Percentiles rank a stretch among this genome's conserved stretches.
These are phyloP conservation scores for Aschersonia sp. DNA, from an alignment of 2,329 filamentous ascomycete genomes.

Conservation along the genomic window DNA sequence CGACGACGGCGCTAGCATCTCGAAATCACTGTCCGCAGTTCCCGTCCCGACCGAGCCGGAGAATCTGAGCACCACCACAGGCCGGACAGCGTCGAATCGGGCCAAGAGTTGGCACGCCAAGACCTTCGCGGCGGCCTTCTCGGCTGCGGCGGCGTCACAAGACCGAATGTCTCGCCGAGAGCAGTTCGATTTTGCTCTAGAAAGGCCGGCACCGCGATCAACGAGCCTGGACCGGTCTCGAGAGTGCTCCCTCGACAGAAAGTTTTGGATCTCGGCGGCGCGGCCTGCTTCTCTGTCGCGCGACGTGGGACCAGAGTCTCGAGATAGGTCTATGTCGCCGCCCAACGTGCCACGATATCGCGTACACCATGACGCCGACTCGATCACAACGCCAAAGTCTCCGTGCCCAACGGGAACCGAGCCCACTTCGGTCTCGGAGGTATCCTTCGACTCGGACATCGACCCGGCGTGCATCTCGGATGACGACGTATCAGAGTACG, in stretches of 20 bases:
- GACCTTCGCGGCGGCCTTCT: background rate
- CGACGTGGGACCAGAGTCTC: background rate
- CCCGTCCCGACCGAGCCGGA: background rate
- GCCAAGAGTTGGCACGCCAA: background rate
- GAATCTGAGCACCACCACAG: background rate
- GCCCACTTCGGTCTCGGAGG: background rate
- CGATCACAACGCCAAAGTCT: no score
- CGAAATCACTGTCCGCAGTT: background rate
- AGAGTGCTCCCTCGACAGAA: background rate
- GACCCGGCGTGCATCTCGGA: background rate
- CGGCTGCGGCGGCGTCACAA: background rate
- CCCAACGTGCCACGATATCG: slow-evolving; percentile 5
- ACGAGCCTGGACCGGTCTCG: background rate
- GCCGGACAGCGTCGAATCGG: background rate
- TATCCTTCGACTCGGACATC: background rate
- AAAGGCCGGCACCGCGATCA: background rate
- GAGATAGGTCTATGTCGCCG: slow-evolving; percentile 3
- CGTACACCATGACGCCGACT: background rate
- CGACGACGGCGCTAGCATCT: background rate
- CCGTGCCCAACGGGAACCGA: background rate
- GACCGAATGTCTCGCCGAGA: background rate
- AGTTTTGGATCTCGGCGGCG: background rate
- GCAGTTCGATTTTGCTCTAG: background rate
- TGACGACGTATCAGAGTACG: background rate
- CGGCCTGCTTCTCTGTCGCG: slow-evolving; percentile 1